A percentile compares a stretch with the other conserved stretches of the same genome.
These are phyloP conservation scores for Cercospora sp. DNA, from an alignment of 2,329 filamentous ascomycete genomes.

Conservation along the genomic window DNA sequence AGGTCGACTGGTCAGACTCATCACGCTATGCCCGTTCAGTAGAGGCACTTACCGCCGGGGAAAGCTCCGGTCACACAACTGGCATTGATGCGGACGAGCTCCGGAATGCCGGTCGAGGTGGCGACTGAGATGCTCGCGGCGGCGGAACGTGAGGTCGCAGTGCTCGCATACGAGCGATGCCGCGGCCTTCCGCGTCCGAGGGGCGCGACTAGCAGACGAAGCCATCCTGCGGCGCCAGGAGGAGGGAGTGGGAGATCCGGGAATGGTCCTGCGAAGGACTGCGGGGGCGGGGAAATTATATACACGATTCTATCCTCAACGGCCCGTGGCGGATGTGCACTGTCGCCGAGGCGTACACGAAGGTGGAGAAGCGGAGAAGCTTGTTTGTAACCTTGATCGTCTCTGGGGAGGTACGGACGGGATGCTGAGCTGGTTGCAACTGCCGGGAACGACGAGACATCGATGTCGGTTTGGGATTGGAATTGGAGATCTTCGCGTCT, in stretches of 20 bases:
- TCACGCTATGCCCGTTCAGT: too few relatives aligned
- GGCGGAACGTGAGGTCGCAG: not conserved
- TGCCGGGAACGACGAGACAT: not conserved
- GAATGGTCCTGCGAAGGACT: not conserved
- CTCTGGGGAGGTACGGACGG: not conserved
- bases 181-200: not conserved
- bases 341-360: not conserved
- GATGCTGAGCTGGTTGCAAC: not conserved
- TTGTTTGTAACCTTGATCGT: not conserved
- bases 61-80: not conserved
- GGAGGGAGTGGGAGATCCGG: not conserved
- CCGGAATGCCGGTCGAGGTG: not conserved
- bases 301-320: not conserved
- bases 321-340: not conserved
- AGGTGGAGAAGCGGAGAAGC: not conserved
- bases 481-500: not conserved
- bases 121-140: not conserved
- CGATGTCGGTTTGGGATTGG: not conserved
- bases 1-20: too few relatives aligned
- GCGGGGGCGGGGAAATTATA: not conserved
- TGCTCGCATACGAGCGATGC: not conserved
- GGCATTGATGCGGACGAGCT: not conserved
- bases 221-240: not conserved
- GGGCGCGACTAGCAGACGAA: not conserved
- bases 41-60: too few relatives aligned